Percentiles rank a stretch among this genome's conserved stretches.
phyloP scores from a whole-genome alignment of 352 stramenopile genomes.

The Pythium guiyangense region DNA sequence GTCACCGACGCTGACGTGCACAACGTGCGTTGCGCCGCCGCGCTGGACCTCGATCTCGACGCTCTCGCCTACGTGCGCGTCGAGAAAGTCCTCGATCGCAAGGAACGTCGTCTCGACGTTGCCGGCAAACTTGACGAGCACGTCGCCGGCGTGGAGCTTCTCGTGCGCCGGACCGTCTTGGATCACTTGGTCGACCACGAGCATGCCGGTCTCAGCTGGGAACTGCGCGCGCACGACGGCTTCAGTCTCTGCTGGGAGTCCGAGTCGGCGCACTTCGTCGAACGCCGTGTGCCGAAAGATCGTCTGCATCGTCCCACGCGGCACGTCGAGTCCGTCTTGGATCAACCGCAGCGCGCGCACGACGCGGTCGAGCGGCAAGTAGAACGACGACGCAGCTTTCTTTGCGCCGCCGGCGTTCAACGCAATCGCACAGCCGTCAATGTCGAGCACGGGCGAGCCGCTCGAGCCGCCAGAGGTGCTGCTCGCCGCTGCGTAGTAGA shows the following conservation, averaged over 20 bases:
- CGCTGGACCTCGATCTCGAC: conserved; percentile 76
- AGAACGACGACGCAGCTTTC: conserved; percentile 87
- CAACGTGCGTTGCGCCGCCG: conserved; percentile 47
- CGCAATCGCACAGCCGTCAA: conserved; percentile 85
- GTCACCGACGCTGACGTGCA: conserved; percentile 51
- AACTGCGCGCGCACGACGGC: conserved; percentile 60
- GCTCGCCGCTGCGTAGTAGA: conserved; percentile 88
- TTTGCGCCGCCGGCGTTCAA: conserved; percentile 90
- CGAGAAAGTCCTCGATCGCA: conserved; percentile 71
- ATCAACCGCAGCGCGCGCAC: conserved; percentile 73
- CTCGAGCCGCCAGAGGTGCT: conserved; percentile 87
- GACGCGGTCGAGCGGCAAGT: conserved; percentile 85
- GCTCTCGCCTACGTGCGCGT: conserved; percentile 58
- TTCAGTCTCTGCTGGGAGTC: conserved; percentile 66
- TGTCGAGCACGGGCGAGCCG: conserved; percentile 86
- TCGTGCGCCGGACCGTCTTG: conserved; percentile 68
- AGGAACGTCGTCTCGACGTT: conserved; percentile 82
- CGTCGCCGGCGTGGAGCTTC: conserved; percentile 80
- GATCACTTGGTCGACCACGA: conserved; percentile 87
- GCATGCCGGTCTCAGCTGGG: conserved; percentile 84
- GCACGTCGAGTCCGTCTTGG: conserved; percentile 43
- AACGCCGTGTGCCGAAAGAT: conserved; percentile 89
- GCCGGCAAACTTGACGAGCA: conserved; percentile 79
- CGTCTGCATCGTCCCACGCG: conserved; percentile 82
- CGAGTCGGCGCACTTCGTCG: conserved; percentile 84